phyloP scores from a whole-genome alignment of 208 protist genomes.

The Wallacemonas rigidus region DNA sequence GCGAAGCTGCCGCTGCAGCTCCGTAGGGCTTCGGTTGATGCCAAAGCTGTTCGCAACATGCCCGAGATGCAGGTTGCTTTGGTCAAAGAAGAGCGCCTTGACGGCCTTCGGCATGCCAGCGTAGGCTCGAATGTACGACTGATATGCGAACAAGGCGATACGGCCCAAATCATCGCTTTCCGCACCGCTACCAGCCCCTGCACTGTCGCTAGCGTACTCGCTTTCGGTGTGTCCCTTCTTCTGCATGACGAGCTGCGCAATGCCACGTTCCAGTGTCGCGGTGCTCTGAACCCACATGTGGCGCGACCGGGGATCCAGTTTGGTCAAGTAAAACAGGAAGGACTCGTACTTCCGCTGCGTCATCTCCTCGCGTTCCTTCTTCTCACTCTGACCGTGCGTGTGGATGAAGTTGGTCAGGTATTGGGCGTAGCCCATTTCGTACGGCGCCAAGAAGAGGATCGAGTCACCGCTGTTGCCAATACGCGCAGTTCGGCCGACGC shows the following conservation, averaged over 20 bases:
- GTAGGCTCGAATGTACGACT: constrained; percentile 97
- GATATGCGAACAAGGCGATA: constrained; percentile 96
- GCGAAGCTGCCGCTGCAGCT: constrained; percentile 68
- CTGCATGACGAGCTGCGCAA: constrained; percentile 85
- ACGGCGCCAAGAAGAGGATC: constrained; percentile 92
- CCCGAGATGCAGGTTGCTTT: constrained; percentile 94
- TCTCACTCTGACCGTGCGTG: constrained; percentile 27
- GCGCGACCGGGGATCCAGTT: constrained; percentile 95
- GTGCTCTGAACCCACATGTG: constrained; percentile 95
- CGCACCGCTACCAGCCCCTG: constrained; percentile 41
- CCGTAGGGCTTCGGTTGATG: constrained; percentile 83
- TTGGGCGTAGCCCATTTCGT: constrained; percentile 87
- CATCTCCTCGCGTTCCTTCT: constrained; percentile 71
- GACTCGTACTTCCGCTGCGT: constrained; percentile 77
- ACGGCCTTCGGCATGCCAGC: constrained; percentile 74
- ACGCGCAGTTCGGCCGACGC: constrained; percentile 96
- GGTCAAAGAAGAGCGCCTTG: constrained; percentile 51
- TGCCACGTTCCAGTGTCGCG: constrained; percentile 89
- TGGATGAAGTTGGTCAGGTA: constrained; percentile 87
- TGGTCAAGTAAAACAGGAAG: constrained; percentile 93
- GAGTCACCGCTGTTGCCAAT: constrained; percentile 93
- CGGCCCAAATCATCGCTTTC: constrained; percentile 95
- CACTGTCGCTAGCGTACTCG: constrained; percentile 5
- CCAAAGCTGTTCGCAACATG: constrained; percentile 94
- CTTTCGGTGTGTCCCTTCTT: constrained; percentile 13